phyloP scores from a whole-genome alignment of 768 basidiomycete genomes.

The Russula sp. region DNA sequence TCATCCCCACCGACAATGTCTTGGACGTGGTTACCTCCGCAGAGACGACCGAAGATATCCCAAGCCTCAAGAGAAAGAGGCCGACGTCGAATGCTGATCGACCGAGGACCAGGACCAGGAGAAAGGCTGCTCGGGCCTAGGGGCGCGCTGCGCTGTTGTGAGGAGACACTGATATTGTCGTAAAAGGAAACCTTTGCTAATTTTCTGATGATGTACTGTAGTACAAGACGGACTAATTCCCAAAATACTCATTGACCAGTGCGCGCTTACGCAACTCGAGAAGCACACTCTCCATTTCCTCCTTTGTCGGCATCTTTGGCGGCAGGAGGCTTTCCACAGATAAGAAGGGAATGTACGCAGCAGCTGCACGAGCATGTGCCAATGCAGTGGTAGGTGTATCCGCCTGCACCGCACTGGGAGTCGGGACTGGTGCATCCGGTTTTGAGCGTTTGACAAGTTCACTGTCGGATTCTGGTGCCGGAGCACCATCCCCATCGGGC shows the following conservation, averaged over 20 bases:
- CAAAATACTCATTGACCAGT: conserved; percentile 75
- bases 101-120: no score
- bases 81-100: no score
- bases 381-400: conserved; percentile 34
- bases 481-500: conserved; percentile 44
- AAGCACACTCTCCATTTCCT: conserved; percentile 76
- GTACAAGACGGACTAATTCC: conserved; percentile 35
- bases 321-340: conserved; percentile 66
- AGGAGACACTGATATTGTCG: no score
- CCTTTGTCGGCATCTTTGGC: conserved; percentile 69
- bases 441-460: conserved; percentile 38
- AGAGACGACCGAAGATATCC: no score
- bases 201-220: no score
- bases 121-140: no score
- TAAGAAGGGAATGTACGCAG: conserved; percentile 73
- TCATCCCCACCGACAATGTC: no score
- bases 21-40: no score
- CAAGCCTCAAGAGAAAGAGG: no score
- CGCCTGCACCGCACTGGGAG: conserved; percentile 16
- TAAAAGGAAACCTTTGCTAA: no score
- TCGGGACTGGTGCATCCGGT: conserved; percentile 27
- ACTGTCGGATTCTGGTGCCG: conserved; percentile 36
- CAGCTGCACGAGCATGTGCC: conserved; percentile 53
- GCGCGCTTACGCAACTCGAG: conserved; percentile 77
- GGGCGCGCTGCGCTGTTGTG: no score